These are phyloP conservation scores for Excoecaria cochinchinensis DNA, from an alignment of 345 rosid species.

Conservation along the genomic window DNA sequence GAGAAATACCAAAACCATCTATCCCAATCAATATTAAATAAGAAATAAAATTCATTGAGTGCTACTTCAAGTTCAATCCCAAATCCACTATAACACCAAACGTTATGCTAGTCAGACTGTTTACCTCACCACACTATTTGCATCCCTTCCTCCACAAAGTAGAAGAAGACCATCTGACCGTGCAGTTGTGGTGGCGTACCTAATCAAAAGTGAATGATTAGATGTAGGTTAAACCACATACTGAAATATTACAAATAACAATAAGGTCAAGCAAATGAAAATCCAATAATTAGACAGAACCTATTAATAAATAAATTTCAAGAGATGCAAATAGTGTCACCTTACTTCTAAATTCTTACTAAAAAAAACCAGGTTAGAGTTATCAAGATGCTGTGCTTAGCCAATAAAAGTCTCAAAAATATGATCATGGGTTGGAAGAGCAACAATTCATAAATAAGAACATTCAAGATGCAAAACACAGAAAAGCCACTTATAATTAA, in stretches of 20 bases:
- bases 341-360: neutral
- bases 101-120: neutral
- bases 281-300: slow-evolving; percentile 3
- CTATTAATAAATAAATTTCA: slow-evolving; percentile 1
- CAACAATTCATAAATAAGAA: too few species aligned
- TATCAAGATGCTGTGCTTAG: too few species aligned
- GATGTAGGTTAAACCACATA: slow-evolving; percentile 12
- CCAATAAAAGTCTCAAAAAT: too few species aligned
- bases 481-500: neutral
- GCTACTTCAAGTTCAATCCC: neutral
- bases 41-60: too few species aligned
- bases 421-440: too few species aligned
- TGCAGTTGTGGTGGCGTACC: slow-evolving; percentile 99
- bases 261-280: neutral
- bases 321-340: neutral
- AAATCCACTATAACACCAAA: slow-evolving; percentile 5
- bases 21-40: neutral
- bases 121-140: slow-evolving; percentile 82
- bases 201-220: slow-evolving; percentile 31
- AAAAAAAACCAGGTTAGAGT: too few species aligned
- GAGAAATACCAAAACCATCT: neutral
- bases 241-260: neutral
- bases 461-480: neutral
- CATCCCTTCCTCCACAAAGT: slow-evolving; percentile 99
- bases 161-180: slow-evolving; percentile 99